phyloP scores from a whole-genome alignment of 2,329 filamentous ascomycete genomes.

The Ophiosphaerella herpotricha region DNA sequence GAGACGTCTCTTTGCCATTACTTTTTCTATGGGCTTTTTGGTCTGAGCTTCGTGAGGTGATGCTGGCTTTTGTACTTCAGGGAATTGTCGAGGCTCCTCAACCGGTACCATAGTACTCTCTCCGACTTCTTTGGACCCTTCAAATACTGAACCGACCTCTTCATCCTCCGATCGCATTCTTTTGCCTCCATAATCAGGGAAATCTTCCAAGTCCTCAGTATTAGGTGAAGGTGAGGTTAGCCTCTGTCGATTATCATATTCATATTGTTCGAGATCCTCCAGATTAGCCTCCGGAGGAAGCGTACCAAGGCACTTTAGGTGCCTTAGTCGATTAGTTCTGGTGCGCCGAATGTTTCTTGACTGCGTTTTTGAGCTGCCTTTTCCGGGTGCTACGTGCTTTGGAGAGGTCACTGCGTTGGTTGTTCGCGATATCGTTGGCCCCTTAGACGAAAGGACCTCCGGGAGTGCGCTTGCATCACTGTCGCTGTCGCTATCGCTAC shows the following conservation, averaged over 20 bases:
- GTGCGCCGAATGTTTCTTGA: slow-evolving; percentile 61
- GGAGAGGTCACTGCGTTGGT: neutral
- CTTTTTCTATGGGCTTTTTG: slow-evolving; percentile 24
- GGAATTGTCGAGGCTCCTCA: too few species aligned
- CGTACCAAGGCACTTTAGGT: slow-evolving; percentile 59
- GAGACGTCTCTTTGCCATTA: slow-evolving; percentile 34
- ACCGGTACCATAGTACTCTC: neutral
- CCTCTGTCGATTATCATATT: slow-evolving; percentile 17
- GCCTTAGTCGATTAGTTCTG: slow-evolving; percentile 54
- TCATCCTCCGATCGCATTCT: slow-evolving; percentile 31
- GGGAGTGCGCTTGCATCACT: slow-evolving; percentile 41
- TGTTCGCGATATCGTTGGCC: slow-evolving; percentile 4
- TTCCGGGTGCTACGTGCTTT: slow-evolving; percentile 48
- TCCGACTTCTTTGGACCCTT: neutral
- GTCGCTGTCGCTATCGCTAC: slow-evolving; percentile 46
- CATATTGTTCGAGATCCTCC: slow-evolving; percentile 55
- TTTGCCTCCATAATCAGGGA: slow-evolving; percentile 21
- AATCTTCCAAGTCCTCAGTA: slow-evolving; percentile 1
- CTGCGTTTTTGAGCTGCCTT: slow-evolving; percentile 58
- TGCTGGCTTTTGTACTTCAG: too few species aligned
- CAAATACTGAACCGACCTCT: slow-evolving; percentile 3
- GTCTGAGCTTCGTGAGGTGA: too few species aligned
- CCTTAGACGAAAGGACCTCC: slow-evolving; percentile 30
- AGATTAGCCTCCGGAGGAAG: slow-evolving; percentile 58
- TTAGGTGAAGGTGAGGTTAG: too few species aligned